Conservation (phyloP, 2,329 filamentous ascomycete genomes). For the Colletotrichum sp. region DNA sequence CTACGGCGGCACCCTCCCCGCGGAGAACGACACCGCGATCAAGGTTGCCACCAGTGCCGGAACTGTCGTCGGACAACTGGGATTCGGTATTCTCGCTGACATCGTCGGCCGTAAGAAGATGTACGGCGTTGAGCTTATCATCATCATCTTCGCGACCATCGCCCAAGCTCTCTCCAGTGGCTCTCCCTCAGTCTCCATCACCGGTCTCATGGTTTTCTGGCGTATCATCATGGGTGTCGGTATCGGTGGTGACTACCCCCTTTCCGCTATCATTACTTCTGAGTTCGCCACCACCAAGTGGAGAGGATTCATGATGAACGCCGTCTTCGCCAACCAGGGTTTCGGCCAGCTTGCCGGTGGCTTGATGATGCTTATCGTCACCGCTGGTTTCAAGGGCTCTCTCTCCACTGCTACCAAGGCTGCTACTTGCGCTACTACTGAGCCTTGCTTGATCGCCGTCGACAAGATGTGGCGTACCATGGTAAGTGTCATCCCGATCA, state of each 20-base stretch:
- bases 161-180: slow-evolving; percentile 71
- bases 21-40: slow-evolving; percentile 77
- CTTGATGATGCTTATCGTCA: slow-evolving; percentile 73
- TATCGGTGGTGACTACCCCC: slow-evolving; percentile 69
- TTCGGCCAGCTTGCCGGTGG: slow-evolving; percentile 73
- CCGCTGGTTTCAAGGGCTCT: slow-evolving; percentile 71
- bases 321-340: slow-evolving; percentile 73
- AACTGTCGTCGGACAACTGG: slow-evolving; percentile 82
- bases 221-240: slow-evolving; percentile 69
- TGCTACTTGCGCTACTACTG: slow-evolving; percentile 59
- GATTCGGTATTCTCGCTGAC: slow-evolving; percentile 81
- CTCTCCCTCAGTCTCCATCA: slow-evolving; percentile 66
- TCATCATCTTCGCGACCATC: slow-evolving; percentile 81
- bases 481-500: background rate
- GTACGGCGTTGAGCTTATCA: slow-evolving; percentile 78
- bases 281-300: slow-evolving; percentile 69
- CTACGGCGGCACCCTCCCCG: slow-evolving; percentile 68
- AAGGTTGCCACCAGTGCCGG: slow-evolving; percentile 85
- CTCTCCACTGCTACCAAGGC: slow-evolving; percentile 57
- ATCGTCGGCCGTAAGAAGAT: slow-evolving; percentile 74
- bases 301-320: slow-evolving; percentile 68
- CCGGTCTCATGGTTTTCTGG: slow-evolving; percentile 80
- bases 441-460: slow-evolving; percentile 51
- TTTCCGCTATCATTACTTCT: slow-evolving; percentile 70
- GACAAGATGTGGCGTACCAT: slow-evolving; percentile 73